Base-by-base conservation (phyloP, 768 basidiomycete genomes). In the Russula abietina region DNA sequence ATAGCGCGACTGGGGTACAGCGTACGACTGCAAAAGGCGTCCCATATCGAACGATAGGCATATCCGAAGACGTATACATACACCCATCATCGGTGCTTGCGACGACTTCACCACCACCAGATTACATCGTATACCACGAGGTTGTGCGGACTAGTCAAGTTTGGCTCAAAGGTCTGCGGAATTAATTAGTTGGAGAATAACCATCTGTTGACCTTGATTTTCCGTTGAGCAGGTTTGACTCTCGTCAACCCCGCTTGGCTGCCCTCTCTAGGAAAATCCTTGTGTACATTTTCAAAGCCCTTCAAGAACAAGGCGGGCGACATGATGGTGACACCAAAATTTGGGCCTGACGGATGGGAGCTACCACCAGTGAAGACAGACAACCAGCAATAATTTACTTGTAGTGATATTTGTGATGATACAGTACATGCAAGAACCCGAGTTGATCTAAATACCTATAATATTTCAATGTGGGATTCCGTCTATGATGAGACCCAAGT, bases 211-310 rank as follows among this genome's bases (percentile, higher is more conserved):
- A 51, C 24, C 36, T 38, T 38, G 38, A 38, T 16, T 39, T 39
- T 49, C 12, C 12, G 36, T 26, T 67, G 24, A 58, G 4, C 67
- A 92, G 93, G 86, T 24, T 69, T 95, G 26, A 98, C 96, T 0
- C 79, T 86, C 38, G 79, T 98, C 65, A 95, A 98, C 73, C 82
- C 93, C 1, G 80, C 83, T 10, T 99, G 97, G 97, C 75, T 99
- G 39, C 79, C 91, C 2, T 80, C 81, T 0, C 80, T 98, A 9
- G 95, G 90, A 11, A 87, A 83, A 57, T 77, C 87, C 0, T 75
- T 98, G 26, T 98, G 95, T 74, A 88, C 88, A 1, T 97, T 91
- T 73, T 93, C 91, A 8, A 94, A 93, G 73, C 90, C 92, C 1
- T 72, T 83, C 28, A 88, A 88, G 73, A 86, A 86, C 57, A 83